Percentiles rank a stretch among this genome's conserved stretches.
phyloP scores from a whole-genome alignment of 2,329 filamentous ascomycete species.

The Trichophyton mentagrophytes region DNA sequence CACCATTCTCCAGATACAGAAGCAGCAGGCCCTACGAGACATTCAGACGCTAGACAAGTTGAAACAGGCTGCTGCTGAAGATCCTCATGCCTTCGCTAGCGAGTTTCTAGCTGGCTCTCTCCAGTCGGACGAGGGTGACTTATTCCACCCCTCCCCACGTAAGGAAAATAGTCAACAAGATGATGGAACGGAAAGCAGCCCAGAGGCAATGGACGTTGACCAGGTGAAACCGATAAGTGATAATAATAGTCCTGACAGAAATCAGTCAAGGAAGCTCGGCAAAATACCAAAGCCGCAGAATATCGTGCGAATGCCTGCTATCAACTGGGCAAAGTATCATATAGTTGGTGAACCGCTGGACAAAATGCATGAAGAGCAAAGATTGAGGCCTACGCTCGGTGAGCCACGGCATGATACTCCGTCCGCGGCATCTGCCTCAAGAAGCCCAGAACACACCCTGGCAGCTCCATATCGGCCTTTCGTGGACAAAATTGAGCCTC shows the following conservation, averaged over 20 bases:
- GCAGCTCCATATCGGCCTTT: slow-evolving; percentile 50
- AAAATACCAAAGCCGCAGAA: slow-evolving; percentile 65
- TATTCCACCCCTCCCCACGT: slow-evolving; percentile 28
- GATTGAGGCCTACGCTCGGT: slow-evolving; percentile 44
- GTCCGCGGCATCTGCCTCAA: slow-evolving; percentile 26
- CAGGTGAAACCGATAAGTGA: background rate
- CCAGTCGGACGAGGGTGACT: slow-evolving; percentile 26
- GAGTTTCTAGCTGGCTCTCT: slow-evolving; percentile 55
- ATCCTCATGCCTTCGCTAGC: slow-evolving; percentile 58
- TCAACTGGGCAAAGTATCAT: slow-evolving; percentile 93
- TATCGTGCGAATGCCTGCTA: slow-evolving; percentile 69
- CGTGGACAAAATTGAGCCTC: slow-evolving; percentile 37
- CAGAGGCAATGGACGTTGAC: slow-evolving; percentile 9
- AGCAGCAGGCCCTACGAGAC: slow-evolving; percentile 62
- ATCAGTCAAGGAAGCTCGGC: slow-evolving; percentile 37
- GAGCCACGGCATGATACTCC: slow-evolving; percentile 28
- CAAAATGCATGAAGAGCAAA: slow-evolving; percentile 70
- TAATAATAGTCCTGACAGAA: background rate
- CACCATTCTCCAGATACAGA: slow-evolving; percentile 75
- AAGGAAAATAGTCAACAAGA: slow-evolving; percentile 23
- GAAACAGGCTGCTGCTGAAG: slow-evolving; percentile 55
- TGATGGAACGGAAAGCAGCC: slow-evolving; percentile 19
- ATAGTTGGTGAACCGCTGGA: slow-evolving; percentile 77
- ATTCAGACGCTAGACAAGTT: slow-evolving; percentile 56
- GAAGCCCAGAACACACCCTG: slow-evolving; percentile 34